phyloP scores from a whole-genome alignment of 2,329 filamentous ascomycete genomes.

The Hymenoscyphus occultus region DNA sequence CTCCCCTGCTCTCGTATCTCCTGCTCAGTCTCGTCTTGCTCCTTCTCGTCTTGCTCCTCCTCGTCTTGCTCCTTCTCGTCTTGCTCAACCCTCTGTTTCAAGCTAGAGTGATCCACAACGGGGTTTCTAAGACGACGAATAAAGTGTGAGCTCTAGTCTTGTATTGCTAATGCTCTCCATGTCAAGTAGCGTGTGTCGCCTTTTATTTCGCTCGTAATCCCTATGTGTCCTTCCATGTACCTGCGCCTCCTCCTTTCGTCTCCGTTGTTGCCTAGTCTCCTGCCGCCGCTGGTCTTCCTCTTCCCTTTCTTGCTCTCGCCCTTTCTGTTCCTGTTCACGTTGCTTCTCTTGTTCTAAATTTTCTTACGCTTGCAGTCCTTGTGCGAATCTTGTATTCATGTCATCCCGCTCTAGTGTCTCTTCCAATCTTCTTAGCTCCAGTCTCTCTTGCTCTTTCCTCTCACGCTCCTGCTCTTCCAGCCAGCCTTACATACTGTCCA shows the following conservation, averaged over 20 bases:
- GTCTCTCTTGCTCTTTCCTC: slow-evolving; percentile 1
- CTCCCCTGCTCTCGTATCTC: background rate
- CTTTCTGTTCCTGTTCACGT: background rate
- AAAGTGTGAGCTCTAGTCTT: background rate
- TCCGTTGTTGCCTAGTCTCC: slow-evolving; percentile 3
- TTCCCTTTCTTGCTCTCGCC: slow-evolving; percentile 7
- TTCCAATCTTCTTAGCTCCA: slow-evolving; percentile 8
- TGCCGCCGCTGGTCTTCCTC: slow-evolving; percentile 8
- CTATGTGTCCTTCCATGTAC: background rate
- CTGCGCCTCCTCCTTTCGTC: slow-evolving; percentile 6
- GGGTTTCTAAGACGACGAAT: too few relatives aligned
- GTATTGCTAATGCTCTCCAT: background rate
- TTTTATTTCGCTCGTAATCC: slow-evolving; percentile 5
- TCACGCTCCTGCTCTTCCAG: background rate
- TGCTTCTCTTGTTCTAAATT: slow-evolving; percentile 15
- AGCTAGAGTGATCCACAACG: too few relatives aligned
- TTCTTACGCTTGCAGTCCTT: slow-evolving; percentile 1
- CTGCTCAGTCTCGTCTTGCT: background rate
- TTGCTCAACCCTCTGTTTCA: background rate
- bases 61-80: background rate
- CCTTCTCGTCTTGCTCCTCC: too few relatives aligned
- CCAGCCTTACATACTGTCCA: too few relatives aligned
- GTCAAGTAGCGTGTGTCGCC: slow-evolving; percentile 2
- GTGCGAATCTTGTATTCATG: background rate
- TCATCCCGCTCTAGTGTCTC: background rate